Conservation (phyloP, 257 asterid genomes). For the Forsythia suspensa region DNA sequence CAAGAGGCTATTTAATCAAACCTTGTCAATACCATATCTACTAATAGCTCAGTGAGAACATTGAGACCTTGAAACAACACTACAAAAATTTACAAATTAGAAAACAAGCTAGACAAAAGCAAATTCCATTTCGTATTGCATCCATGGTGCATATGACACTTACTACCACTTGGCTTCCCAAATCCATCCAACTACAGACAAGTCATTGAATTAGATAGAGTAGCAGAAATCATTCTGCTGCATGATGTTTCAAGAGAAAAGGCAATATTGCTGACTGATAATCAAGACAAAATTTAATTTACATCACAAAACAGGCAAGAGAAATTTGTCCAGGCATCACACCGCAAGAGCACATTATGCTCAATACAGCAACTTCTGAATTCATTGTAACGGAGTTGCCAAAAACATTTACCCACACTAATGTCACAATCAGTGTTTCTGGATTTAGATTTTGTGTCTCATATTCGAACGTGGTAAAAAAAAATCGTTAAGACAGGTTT, state of each 20-base stretch:
- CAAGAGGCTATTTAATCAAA: conserved; percentile 77
- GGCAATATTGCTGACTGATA: not conserved
- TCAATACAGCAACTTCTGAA: not conserved
- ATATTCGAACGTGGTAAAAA: not conserved
- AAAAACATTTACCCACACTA: not conserved
- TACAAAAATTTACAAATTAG: not conserved
- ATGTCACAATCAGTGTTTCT: not conserved
- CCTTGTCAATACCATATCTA: conserved; percentile 30
- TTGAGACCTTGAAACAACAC: not conserved
- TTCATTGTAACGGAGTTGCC: not conserved
- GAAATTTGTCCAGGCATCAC: not conserved
- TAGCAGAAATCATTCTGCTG: not conserved
- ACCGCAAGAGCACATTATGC: not conserved
- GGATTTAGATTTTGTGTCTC: not conserved
- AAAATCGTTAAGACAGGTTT: not conserved
- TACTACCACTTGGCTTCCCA: conserved; percentile 6
- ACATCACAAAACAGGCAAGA: not conserved
- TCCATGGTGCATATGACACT: conserved; percentile 9
- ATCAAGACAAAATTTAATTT: not conserved
- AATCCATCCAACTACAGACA: not conserved
- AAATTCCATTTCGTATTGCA: not conserved
- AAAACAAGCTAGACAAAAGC: not conserved
- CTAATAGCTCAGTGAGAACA: conserved; percentile 8
- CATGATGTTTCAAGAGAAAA: not conserved
- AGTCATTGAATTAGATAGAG: not conserved